phyloP scores from a whole-genome alignment of 2,329 filamentous ascomycete genomes.

The Aureobasidium sp. region DNA sequence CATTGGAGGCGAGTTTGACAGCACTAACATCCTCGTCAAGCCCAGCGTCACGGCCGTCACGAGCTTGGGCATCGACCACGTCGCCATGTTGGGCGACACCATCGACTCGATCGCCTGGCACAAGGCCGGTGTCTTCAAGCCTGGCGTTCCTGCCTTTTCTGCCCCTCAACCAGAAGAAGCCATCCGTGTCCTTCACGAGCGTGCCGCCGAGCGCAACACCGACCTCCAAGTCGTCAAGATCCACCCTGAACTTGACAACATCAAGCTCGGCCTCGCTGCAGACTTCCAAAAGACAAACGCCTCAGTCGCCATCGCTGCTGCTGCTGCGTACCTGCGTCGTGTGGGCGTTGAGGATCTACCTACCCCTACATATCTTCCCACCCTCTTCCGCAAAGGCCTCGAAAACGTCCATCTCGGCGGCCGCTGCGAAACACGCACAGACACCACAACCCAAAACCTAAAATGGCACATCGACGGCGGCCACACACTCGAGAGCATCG shows the following conservation, averaged over 20 bases:
- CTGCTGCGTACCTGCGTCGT: conserved; percentile 49
- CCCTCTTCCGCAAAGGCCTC: conserved; percentile 58
- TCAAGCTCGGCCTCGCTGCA: conserved; percentile 53
- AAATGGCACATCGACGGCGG: conserved; percentile 82
- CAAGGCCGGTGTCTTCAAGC: conserved; percentile 81
- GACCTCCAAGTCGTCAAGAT: conserved; percentile 42
- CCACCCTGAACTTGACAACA: conserved; percentile 41
- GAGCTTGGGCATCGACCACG: conserved; percentile 79
- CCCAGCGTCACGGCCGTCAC: conserved; percentile 69
- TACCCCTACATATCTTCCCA: conserved; percentile 45
- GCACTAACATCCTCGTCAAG: conserved; percentile 73
- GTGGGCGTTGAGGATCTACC: conserved; percentile 38
- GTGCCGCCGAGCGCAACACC: conserved; percentile 45
- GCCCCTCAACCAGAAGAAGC: conserved; percentile 51
- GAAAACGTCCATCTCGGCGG: conserved; percentile 63
- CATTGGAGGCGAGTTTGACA: conserved; percentile 88
- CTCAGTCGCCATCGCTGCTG: conserved; percentile 53
- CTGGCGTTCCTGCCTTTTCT: conserved; percentile 56
- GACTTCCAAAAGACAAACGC: conserved; percentile 59
- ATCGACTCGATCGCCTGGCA: conserved; percentile 85
- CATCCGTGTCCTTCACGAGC: conserved; percentile 49
- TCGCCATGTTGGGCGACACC: conserved; percentile 69
- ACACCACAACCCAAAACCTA: conserved; percentile 43
- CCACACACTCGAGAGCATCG: conserved; percentile 78
- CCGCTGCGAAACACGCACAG: conserved; percentile 63